A percentile compares a stretch with the other conserved stretches of the same genome.
phyloP scores from a whole-genome alignment of 257 asterid genomes.

The Solanum chiquidenum region DNA sequence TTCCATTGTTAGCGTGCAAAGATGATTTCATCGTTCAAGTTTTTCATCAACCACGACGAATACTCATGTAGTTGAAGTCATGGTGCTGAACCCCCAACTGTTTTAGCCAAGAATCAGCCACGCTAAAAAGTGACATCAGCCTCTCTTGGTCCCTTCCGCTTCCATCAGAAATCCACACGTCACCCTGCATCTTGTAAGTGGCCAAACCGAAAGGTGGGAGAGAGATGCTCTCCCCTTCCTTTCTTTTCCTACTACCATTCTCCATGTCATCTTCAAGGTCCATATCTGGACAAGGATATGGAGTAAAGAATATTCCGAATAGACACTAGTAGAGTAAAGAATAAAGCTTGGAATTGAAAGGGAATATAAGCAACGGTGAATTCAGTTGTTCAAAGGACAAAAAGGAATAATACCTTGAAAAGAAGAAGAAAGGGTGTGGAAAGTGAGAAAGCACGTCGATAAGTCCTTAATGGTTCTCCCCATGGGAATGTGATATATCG shows the following conservation, averaged over 20 bases:
- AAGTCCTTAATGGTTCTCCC: constrained; percentile 40
- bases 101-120: constrained; percentile 94
- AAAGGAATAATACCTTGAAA: constrained; percentile 28
- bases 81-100: constrained; percentile 85
- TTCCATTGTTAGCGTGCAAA: background rate
- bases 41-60: constrained; percentile 35
- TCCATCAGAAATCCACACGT: constrained; percentile 34
- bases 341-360: background rate
- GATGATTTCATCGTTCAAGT: background rate
- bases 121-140: constrained; percentile 57
- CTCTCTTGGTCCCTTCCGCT: constrained; percentile 39
- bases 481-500: constrained; percentile 46
- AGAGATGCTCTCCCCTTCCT: constrained; percentile 29
- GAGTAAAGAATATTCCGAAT: background rate
- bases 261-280: constrained; percentile 23
- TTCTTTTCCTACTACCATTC: constrained; percentile 9
- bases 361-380: background rate
- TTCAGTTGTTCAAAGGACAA: background rate
- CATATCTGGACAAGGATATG: constrained; percentile 18
- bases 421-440: constrained; percentile 47
- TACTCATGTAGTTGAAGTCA: constrained; percentile 81
- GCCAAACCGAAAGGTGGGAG: constrained; percentile 44
- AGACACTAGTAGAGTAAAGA: background rate
- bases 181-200: constrained; percentile 47
- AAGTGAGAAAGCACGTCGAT: constrained; percentile 41